Conservation (phyloP, 345 rosid genomes). For the Adansonia digitata region DNA sequence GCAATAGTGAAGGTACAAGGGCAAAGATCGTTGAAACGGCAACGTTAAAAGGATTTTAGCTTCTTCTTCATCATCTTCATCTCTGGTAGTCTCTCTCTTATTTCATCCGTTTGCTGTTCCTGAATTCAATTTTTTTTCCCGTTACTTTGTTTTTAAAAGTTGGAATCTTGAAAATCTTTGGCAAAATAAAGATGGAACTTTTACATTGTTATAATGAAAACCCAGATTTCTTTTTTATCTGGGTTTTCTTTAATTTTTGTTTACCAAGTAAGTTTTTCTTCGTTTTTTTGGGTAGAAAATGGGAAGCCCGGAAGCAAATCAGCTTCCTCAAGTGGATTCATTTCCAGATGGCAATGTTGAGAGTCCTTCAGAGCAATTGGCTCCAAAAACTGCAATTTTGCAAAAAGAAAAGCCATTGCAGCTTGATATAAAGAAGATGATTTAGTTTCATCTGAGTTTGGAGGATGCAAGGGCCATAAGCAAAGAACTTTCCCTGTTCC, state of each 20-base stretch:
- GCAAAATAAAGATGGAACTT: not conserved
- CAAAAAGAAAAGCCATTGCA: constrained; percentile 35
- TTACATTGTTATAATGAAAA: not conserved
- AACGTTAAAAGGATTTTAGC: not conserved
- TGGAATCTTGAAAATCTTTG: not conserved
- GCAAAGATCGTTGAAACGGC: not conserved
- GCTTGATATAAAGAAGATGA: constrained; percentile 29
- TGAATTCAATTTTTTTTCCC: not conserved
- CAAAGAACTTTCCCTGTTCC: constrained; percentile 63
- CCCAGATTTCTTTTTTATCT: not conserved
- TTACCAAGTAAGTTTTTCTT: not conserved
- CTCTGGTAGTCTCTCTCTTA: not conserved
- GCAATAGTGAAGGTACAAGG: not conserved
- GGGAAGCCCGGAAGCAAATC: constrained; percentile 56
- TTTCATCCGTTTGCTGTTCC: not conserved
- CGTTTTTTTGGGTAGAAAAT: constrained; percentile 21
- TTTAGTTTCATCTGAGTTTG: constrained; percentile 17
- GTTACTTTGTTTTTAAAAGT: not conserved
- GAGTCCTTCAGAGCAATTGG: constrained; percentile 46
- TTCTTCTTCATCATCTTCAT: not conserved
- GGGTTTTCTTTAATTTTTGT: constrained; percentile 1
- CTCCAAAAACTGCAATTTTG: constrained; percentile 42
- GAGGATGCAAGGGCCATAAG: constrained; percentile 31
- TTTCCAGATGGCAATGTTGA: constrained; percentile 95
- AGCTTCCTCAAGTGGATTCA: constrained; percentile 87